Evolutionary conservation across 805 yeast species (phyloP).

Genomic region (Torulaspora microellipsoides): DNA sequence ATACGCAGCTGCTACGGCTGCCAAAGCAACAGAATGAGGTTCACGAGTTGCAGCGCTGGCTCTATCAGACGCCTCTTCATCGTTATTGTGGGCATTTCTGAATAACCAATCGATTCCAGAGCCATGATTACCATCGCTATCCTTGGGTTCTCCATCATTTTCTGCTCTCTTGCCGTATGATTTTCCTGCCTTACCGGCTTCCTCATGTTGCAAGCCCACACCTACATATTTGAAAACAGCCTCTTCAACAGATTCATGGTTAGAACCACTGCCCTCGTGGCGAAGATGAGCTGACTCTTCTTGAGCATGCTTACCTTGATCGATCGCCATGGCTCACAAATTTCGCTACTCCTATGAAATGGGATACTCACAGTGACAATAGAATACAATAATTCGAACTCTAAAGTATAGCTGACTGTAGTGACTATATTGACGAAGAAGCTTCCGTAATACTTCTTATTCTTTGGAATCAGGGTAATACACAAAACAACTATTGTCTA

Average conservation of each 20-base stretch:
- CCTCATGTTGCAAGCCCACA: slow-evolving; percentile 46
- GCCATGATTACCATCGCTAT: slow-evolving; percentile 3
- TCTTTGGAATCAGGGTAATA: too few species aligned
- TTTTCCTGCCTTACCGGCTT: slow-evolving; percentile 29
- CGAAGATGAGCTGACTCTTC: slow-evolving; percentile 8
- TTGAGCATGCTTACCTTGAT: slow-evolving; percentile 11
- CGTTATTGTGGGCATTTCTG: slow-evolving; percentile 13
- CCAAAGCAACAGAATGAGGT: slow-evolving; percentile 30
- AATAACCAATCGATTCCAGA: slow-evolving; percentile 12
- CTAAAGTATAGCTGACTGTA: too few species aligned
- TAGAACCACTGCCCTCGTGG: slow-evolving; percentile 10
- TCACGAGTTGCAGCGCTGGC: slow-evolving; percentile 10
- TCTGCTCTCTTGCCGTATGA: slow-evolving; percentile 25
- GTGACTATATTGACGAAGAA: too few species aligned
- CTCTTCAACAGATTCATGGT: slow-evolving; percentile 57
- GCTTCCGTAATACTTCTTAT: too few species aligned
- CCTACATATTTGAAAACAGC: slow-evolving; percentile 74
- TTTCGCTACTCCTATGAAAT: not conserved
- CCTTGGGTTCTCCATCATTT: slow-evolving; percentile 16
- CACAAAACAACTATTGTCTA: too few species aligned
- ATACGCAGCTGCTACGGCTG: slow-evolving; percentile 34
- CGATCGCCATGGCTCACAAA: slow-evolving; percentile 6
- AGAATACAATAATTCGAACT: too few species aligned
- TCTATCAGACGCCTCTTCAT: slow-evolving; percentile 5
- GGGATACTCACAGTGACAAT: too few species aligned